A percentile compares a stretch with the other conserved stretches of the same genome.
phyloP scores from a whole-genome alignment of 2,329 filamentous ascomycete genomes.

The Sporothrix curviconia region DNA sequence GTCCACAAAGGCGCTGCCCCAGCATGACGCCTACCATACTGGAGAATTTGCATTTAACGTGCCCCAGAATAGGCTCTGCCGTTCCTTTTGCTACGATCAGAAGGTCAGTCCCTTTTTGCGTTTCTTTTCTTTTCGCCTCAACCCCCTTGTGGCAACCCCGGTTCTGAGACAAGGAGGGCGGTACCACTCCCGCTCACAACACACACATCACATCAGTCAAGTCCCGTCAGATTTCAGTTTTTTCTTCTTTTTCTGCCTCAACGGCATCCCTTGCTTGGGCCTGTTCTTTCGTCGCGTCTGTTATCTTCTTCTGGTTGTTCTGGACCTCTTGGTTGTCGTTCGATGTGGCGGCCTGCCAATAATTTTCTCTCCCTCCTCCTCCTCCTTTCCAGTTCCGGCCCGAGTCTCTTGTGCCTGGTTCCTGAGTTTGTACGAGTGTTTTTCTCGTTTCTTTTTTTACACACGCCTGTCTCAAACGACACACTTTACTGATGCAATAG shows the following conservation, averaged over 20 bases:
- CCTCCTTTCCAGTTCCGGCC: too few relatives aligned
- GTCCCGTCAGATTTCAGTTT: neutral
- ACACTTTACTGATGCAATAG: neutral
- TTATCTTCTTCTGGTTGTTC: neutral
- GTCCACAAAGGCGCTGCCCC: neutral
- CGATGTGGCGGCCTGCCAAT: neutral
- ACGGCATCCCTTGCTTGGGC: conserved; percentile 1
- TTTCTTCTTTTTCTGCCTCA: neutral
- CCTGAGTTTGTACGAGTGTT: neutral
- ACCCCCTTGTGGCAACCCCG: conserved; percentile 10
- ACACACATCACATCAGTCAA: too few relatives aligned
- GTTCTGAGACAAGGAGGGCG: conserved; percentile 11
- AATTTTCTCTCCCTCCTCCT: neutral
- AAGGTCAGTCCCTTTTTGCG: neutral
- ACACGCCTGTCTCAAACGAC: neutral
- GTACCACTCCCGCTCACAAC: neutral
- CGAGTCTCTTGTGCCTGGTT: neutral
- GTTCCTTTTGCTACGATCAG: neutral
- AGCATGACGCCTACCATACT: conserved; percentile 1
- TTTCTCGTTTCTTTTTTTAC: neutral
- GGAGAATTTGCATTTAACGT: conserved; percentile 1
- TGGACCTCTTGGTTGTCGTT: neutral
- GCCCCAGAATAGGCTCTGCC: neutral
- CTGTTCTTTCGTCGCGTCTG: neutral
- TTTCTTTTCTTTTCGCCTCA: conserved; percentile 5